Percentiles rank a stretch among this genome's conserved stretches.
These are phyloP conservation scores for Tulasnella sp. DNA, from an alignment of 768 basidiomycete genomes.

Conservation along the genomic window DNA sequence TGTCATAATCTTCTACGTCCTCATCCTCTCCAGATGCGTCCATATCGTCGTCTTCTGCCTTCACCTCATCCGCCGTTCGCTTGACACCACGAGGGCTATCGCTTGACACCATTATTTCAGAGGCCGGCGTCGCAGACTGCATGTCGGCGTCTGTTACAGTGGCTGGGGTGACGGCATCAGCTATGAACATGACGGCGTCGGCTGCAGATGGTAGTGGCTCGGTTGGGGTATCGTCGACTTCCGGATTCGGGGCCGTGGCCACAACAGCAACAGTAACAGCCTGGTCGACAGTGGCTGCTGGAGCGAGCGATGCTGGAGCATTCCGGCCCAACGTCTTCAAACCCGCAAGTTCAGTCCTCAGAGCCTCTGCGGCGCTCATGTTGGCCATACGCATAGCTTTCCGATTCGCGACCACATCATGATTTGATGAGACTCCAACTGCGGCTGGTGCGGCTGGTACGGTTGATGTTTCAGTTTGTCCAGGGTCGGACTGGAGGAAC, in stretches of 20 bases:
- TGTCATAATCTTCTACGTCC: conserved; percentile 24
- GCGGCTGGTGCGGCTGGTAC: conserved; percentile 16
- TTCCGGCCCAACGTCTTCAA: conserved; percentile 25
- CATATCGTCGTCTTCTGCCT: conserved; percentile 20
- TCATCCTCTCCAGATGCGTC: conserved; percentile 32
- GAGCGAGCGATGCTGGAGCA: conserved; percentile 18
- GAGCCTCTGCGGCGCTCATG: conserved; percentile 86
- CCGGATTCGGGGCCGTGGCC: no score
- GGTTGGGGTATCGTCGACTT: no score
- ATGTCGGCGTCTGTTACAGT: conserved; percentile 2
- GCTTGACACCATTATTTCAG: not conserved
- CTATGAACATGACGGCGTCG: not conserved
- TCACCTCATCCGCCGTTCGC: conserved; percentile 35
- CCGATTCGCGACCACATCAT: conserved; percentile 81
- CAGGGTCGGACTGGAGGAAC: conserved; percentile 36
- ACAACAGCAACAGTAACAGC: not conserved
- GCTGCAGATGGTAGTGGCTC: no score
- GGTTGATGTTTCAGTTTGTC: not conserved
- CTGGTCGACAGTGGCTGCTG: conserved; percentile 9
- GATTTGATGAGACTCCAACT: conserved; percentile 66
- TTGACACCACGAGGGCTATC: conserved; percentile 32
- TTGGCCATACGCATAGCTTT: conserved; percentile 90
- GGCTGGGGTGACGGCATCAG: conserved; percentile 18
- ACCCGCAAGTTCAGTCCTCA: conserved; percentile 77
- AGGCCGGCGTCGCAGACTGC: not conserved